Evolutionary conservation across 768 basidiomycete species (phyloP).

Genomic region (Mycena venus): DNA sequence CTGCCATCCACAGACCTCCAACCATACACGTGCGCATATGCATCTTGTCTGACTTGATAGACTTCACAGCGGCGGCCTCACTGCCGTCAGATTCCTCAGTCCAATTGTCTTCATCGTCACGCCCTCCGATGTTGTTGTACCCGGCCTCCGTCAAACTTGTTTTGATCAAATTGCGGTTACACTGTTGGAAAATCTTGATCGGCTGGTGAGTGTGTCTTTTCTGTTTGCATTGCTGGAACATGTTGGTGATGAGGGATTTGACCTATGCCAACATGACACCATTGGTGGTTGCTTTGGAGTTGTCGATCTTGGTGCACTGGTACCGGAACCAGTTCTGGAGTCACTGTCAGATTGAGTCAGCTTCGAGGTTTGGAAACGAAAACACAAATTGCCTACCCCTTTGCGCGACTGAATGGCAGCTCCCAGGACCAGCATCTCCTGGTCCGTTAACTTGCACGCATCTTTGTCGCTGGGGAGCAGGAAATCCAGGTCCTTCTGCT

Average conservation of each 20-base stretch:
- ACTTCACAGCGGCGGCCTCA: not conserved
- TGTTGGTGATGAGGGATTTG: not conserved
- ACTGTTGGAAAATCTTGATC: slow-evolving; percentile 5
- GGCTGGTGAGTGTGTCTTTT: slow-evolving; percentile 1
- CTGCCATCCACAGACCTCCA: not conserved
- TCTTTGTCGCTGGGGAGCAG: not conserved
- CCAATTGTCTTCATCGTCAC: not conserved
- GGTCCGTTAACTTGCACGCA: not conserved
- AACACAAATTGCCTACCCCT: not conserved
- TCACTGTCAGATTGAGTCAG: not conserved
- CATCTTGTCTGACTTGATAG: not conserved
- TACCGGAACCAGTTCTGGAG: slow-evolving; percentile 9
- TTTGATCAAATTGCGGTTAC: not conserved
- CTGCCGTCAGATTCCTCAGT: not conserved
- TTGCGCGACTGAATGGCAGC: not conserved
- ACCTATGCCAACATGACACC: too few relatives aligned
- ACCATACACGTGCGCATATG: not conserved
- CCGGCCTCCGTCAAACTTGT: not conserved
- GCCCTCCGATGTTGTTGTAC: not conserved
- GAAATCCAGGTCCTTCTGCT: not conserved
- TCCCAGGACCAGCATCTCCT: not conserved
- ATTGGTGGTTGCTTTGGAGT: not conserved
- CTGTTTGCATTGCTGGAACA: not conserved
- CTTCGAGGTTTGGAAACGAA: not conserved
- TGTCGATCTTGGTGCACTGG: not conserved